Percentiles rank a stretch among this genome's conserved stretches.
Evolutionary conservation across 2,329 filamentous ascomycete species (phyloP).

Genomic region (Beauveria scarabaeidicola): DNA sequence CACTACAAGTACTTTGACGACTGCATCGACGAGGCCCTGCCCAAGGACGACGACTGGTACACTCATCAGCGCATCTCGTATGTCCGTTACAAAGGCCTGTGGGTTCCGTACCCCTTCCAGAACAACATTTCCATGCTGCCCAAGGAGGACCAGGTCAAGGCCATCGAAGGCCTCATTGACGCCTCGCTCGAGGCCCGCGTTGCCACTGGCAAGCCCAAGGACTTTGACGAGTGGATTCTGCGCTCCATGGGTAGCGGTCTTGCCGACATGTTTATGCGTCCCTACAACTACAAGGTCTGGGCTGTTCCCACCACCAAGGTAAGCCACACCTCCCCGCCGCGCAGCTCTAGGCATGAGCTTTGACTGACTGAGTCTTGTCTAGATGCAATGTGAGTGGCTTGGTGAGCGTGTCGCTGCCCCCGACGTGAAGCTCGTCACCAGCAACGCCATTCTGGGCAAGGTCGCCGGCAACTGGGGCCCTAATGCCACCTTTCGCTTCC

Average conservation of each 20-base stretch:
- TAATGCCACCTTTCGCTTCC: slow-evolving; percentile 97
- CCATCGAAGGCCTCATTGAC: slow-evolving; percentile 93
- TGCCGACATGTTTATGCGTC: slow-evolving; percentile 95
- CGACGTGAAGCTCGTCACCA: slow-evolving; percentile 86
- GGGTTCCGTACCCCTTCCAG: slow-evolving; percentile 99
- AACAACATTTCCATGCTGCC: slow-evolving; percentile 99
- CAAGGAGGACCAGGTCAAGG: slow-evolving; percentile 93
- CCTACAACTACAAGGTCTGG: slow-evolving; percentile 99
- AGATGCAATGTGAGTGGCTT: slow-evolving; percentile 99
- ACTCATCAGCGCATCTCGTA: slow-evolving; percentile 98
- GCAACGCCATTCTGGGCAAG: slow-evolving; percentile 94
- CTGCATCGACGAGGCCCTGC: slow-evolving; percentile 93
- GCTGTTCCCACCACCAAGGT: slow-evolving; percentile 96
- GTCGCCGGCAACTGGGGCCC: slow-evolving; percentile 96
- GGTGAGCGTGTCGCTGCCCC: slow-evolving; percentile 97
- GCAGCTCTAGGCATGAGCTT: neutral
- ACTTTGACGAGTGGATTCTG: slow-evolving; percentile 98
- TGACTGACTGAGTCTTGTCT: slow-evolving; percentile 12
- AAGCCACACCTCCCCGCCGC: slow-evolving; percentile 23
- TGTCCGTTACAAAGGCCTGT: slow-evolving; percentile 90
- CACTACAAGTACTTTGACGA: slow-evolving; percentile 99
- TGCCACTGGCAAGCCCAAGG: slow-evolving; percentile 81
- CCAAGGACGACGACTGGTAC: slow-evolving; percentile 92
- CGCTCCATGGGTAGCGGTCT: slow-evolving; percentile 84
- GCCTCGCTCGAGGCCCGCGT: slow-evolving; percentile 81